Evolutionary conservation across 1,284 basidiomycete species (phyloP), one percentile per base, ranked within the genome.

Genomic region (Cutaneotrichosporon sp.): DNA sequence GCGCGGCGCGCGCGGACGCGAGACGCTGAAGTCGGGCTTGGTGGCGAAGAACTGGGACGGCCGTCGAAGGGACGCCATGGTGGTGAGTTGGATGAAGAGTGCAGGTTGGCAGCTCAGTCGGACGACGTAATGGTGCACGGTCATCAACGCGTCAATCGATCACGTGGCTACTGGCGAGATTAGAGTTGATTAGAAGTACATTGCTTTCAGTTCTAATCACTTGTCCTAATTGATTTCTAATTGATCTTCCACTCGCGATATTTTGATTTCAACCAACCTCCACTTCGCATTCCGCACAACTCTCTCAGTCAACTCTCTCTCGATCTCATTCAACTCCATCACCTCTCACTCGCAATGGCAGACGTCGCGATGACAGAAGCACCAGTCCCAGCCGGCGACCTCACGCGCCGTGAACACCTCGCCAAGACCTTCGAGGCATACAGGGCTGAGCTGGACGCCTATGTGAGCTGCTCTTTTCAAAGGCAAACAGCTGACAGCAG

Each of bases 401-500:
- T 63, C 34, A 57, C 59, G n/a, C 49, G 68, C 20, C 54, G 64
- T 25, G 61, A 70, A 29, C 68, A 70, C 50, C 60, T 71, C 24
- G 52, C 54, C 16, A 59, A 65, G 50, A 70, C 71, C 1, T 74
- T 74, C 33, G 67, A 70, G 50, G 50, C 64, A 2, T 74, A 71
- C 51, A 57, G 72, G 38, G 59, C 66, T 17, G 65, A 70, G 43
- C 61, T 75, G 14, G 72, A 75, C 54, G 60, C 61, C 5, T 67
- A 69, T 53, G 72, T 75, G 43, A 55, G 70, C 59, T 5, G 2
- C 3, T 1, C 5, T 3, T n/a, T 24, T 22, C 5, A 14, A 12
- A 22, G 29, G 5, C n/a, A n/a, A n/a, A n/a, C 4, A 33, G 31
- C 43, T 47, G 20, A 39, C 48, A 27, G 0, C 55, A 76, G 73